phyloP scores from a whole-genome alignment of 768 basidiomycete species.

The Nevesoporus exiguus region DNA sequence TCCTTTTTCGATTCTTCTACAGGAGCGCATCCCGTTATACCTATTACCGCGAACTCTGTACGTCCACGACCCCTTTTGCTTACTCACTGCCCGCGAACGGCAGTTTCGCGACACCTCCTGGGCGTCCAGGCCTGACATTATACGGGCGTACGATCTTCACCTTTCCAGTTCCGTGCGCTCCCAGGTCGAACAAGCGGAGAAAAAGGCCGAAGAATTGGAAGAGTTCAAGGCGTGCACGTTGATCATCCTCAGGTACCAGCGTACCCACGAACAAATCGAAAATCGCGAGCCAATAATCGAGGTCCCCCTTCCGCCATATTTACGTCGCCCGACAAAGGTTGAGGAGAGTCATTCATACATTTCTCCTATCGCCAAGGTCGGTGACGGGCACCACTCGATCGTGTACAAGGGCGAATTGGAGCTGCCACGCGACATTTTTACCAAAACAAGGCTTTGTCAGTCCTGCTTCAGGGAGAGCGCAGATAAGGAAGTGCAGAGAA shows the following conservation, averaged over 20 bases:
- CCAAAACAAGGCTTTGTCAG: slow-evolving; percentile 35
- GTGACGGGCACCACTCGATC: slow-evolving; percentile 50
- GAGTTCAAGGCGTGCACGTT: slow-evolving; percentile 14
- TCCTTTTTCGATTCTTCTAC: slow-evolving; percentile 25
- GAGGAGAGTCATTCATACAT: slow-evolving; percentile 51
- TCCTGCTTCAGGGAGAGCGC: slow-evolving; percentile 37
- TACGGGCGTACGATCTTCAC: slow-evolving; percentile 31
- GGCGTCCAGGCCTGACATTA: slow-evolving; percentile 30
- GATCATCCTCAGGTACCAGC: slow-evolving; percentile 22
- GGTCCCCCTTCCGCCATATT: slow-evolving; percentile 29
- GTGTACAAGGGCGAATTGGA: slow-evolving; percentile 52
- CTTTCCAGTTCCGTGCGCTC: slow-evolving; percentile 1
- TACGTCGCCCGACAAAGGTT: slow-evolving; percentile 16
- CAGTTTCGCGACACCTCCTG: slow-evolving; percentile 17
- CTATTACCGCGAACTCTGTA: slow-evolving; percentile 40
- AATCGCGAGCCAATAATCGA: slow-evolving; percentile 27
- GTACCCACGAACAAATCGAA: slow-evolving; percentile 20
- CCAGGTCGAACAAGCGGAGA: background rate
- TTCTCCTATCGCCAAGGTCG: slow-evolving; percentile 35
- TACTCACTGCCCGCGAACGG: slow-evolving; percentile 23
- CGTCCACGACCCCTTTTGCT: slow-evolving; percentile 43
- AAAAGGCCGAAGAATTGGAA: slow-evolving; percentile 8
- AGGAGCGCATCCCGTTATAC: slow-evolving; percentile 31
- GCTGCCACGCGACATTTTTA: slow-evolving; percentile 42
- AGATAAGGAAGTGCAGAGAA: slow-evolving; percentile 15